Base-by-base conservation (phyloP, 1,139 yeast species). In the Taphrina betulina region DNA sequence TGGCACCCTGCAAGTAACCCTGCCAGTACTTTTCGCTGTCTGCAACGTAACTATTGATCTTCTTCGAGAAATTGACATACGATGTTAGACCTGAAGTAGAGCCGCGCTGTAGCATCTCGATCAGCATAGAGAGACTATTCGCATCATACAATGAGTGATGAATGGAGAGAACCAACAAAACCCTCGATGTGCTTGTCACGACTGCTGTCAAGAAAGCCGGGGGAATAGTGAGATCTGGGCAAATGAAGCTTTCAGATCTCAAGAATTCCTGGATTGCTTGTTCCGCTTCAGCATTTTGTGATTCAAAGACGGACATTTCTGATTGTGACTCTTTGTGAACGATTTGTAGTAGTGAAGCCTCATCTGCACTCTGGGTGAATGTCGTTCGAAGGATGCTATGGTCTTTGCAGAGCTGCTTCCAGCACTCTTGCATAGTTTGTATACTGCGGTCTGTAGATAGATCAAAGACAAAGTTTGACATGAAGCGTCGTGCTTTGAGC, bases 141-240 rank as follows among this genome's bases (percentile, higher is more conserved):
- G 63, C 66, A 57, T 64, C 66, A 40, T 64, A 64, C 31, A 64
- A 37, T 14, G 65, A 62, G 53, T 64, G 66, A 45, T 64, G 66
- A 5, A 64, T 57, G 5, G 56, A 42, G 26, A 64, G 33, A 23
- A 53, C 23, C 3, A 63, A n/a, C 8, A 28, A 29, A 3, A 51
- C 29, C 12, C 50, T 19, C 28, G 14, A 4, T 5, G 14, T 42
- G 7, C 23, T 17, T 5, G 36, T 22, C 14, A 23, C 36, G 12
- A 53, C 38, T 1, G 36, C 8, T 10, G 35, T 28, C 23, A 44
- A 14, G 2, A 16, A 5, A 3, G 16, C 16, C 14, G 46, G 53
- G 2, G 53, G 38, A 7, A 36, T 40, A 14, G 16, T 31, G 34
- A 44, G 23, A 41, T 50, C 58, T 14, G 60, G 45, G 19, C 35